Base-by-base conservation (phyloP, 129 eudicot genomes). In the Centrapalus pauciflorus region DNA sequence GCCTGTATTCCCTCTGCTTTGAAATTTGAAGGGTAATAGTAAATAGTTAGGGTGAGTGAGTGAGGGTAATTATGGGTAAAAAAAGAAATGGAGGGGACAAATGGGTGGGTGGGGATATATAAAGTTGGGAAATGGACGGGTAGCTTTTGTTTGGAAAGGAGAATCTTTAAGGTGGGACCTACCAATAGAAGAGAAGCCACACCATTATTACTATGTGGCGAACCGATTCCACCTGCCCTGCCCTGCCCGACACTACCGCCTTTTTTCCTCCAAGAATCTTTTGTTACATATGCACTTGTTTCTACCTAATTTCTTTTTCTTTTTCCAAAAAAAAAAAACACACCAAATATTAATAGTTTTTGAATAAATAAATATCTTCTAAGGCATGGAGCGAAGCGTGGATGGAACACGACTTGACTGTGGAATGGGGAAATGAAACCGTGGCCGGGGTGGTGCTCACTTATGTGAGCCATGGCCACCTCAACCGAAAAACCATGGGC, bases 191-290 rank as follows among this genome's bases (percentile, higher is more conserved):
- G 6, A 43, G 37, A 77, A 80, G 63, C 70, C 24, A 74, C 85
- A 78, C 83, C 83, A 83, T 77, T 77, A 83, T 77, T 77, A 61
- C 67, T 80, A 80, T 84, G 89, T 83, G 85, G 85, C 89, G 85
- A 83, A 63, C 74, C 82, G 89, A 76, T 66, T 76, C 74, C 76
- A n/a, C n/a, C n/a, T n/a, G 38, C 10, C 32, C 60, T 3, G 4
- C 27, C 16, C 76, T 61, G 67, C 50, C 73, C 61, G 61, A 66
- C 73, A 55, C 66, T 46, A 46, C 23, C n/a, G n/a, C n/a, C n/a
- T n/a, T n/a, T n/a, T 46, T 46, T 7, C 25, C 63, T 29, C 23
- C n/a, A 4, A 24, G 66, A 55, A 40, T 55, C 66, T 41, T 29
- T 65, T 17, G 24, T 74, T 55, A 65, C 64, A 20, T 71, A 23